Conservation (phyloP, 164 flowering plant genomes). For the Akebia trifoliata region DNA sequence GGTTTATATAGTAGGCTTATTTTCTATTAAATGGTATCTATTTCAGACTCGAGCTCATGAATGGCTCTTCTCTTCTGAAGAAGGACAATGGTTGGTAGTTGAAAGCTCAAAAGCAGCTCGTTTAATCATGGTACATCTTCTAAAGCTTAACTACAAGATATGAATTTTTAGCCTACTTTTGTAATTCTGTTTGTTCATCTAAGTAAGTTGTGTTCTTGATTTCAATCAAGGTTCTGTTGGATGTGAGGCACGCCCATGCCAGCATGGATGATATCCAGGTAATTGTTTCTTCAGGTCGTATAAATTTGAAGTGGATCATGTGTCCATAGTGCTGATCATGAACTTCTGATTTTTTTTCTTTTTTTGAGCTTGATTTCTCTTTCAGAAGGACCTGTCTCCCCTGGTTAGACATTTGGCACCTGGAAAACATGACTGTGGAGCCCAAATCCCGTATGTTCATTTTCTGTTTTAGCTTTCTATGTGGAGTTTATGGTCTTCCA, state of each 20-base stretch:
- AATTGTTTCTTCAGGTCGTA: conserved; percentile 3
- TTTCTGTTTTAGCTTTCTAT: background rate
- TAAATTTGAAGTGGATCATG: background rate
- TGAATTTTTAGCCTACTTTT: background rate
- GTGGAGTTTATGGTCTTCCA: background rate
- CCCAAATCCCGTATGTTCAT: conserved; percentile 70
- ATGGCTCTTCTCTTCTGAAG: conserved; percentile 94
- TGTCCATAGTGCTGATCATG: background rate
- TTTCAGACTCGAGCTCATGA: conserved; percentile 80
- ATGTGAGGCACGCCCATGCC: conserved; percentile 41
- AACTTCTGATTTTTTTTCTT: conserved; percentile 13
- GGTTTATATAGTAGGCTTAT: background rate
- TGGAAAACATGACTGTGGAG: conserved; percentile 32
- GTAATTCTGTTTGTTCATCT: background rate
- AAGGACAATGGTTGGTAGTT: conserved; percentile 91
- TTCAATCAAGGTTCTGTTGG: conserved; percentile 60
- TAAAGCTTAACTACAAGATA: background rate
- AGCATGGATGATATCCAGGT: conserved; percentile 92
- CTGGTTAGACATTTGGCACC: conserved; percentile 74
- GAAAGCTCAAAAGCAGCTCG: conserved; percentile 88
- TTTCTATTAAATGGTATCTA: conserved; percentile 3
- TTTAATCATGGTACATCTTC: conserved; percentile 60
- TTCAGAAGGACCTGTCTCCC: conserved; percentile 91
- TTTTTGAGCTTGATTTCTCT: conserved; percentile 10
- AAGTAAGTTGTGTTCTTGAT: background rate